Evolutionary conservation across 768 basidiomycete genomes (phyloP).

Genomic region (Podaxis sp.): DNA sequence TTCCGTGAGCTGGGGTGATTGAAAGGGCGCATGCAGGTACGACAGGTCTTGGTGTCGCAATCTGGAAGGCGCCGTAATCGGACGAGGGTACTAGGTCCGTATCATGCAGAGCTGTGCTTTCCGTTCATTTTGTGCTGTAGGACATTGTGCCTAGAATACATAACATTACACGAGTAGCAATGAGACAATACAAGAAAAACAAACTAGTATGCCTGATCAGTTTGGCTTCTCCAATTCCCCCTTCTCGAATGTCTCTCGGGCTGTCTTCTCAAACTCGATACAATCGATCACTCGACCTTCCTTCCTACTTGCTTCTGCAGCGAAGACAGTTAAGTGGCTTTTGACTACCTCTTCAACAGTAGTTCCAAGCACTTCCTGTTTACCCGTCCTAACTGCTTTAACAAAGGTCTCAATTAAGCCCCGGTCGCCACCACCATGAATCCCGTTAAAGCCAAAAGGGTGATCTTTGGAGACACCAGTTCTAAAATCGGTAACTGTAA

Average conservation of each 20-base stretch:
- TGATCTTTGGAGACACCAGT: constrained; percentile 41
- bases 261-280: constrained; percentile 55
- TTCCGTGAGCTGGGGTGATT: too few relatives aligned
- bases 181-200: too few relatives aligned
- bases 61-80: too few relatives aligned
- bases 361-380: constrained; percentile 68
- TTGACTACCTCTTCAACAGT: constrained; percentile 66
- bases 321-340: constrained; percentile 85
- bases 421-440: constrained; percentile 83
- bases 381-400: constrained; percentile 64
- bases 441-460: constrained; percentile 50
- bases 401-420: constrained; percentile 78
- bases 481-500: constrained; percentile 78
- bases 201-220: neutral
- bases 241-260: constrained; percentile 18
- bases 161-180: neutral
- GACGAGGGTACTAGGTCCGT: too few relatives aligned
- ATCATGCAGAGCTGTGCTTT: neutral
- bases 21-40: too few relatives aligned
- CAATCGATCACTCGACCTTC: constrained; percentile 73
- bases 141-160: neutral
- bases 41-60: too few relatives aligned
- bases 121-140: neutral
- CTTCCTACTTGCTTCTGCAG: constrained; percentile 75
- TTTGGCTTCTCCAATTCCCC: neutral